Conservation (phyloP, 208 protist genomes). For the Leishmania tarentolae region DNA sequence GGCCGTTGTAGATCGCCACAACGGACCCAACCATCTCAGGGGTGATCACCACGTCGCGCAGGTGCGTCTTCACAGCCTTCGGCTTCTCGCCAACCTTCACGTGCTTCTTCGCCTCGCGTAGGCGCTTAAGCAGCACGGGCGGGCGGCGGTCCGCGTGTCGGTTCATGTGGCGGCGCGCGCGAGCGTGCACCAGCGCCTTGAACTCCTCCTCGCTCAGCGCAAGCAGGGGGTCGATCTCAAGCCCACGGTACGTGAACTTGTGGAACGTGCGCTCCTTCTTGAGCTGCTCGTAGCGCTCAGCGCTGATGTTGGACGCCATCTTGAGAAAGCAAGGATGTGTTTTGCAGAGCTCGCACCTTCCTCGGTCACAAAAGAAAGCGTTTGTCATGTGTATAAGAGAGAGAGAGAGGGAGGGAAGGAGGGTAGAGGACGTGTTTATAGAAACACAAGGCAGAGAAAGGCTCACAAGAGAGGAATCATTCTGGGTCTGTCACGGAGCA, state of each 20-base stretch:
- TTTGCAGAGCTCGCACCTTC: neutral
- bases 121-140: slow-evolving; percentile 96
- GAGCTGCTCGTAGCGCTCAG: slow-evolving; percentile 91
- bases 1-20: slow-evolving; percentile 99
- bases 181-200: slow-evolving; percentile 92
- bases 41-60: slow-evolving; percentile 99
- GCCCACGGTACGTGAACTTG: slow-evolving; percentile 98
- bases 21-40: slow-evolving; percentile 99
- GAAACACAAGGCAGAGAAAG: too few species aligned
- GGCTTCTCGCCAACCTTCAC: slow-evolving; percentile 98
- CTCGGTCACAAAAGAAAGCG: neutral
- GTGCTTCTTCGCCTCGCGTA: slow-evolving; percentile 97
- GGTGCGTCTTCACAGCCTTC: slow-evolving; percentile 98
- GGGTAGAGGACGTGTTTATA: neutral
- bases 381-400: neutral
- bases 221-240: slow-evolving; percentile 95
- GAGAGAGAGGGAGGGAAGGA: too few species aligned
- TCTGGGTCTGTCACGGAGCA: neutral
- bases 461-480: neutral
- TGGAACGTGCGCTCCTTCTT: slow-evolving; percentile 98
- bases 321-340: neutral
- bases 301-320: slow-evolving; percentile 81
- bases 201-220: slow-evolving; percentile 95
- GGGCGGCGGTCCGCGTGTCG: slow-evolving; percentile 92
- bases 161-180: slow-evolving; percentile 95